phyloP scores from a whole-genome alignment of 2,329 filamentous ascomycete species.

The Hymenoscyphus salicellus region DNA sequence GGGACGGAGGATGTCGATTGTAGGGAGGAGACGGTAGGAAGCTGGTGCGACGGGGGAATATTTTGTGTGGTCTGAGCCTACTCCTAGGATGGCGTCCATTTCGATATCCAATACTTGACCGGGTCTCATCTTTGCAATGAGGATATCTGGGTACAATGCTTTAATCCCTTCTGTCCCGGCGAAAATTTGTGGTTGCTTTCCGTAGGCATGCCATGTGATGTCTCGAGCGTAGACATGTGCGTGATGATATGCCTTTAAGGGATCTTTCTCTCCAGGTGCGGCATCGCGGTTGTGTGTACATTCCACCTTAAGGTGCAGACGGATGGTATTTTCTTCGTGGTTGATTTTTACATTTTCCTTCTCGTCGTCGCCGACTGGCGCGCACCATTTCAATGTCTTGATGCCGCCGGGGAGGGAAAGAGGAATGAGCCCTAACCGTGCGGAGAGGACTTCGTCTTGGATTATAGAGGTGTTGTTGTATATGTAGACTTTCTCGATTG shows the following conservation, averaged over 20 bases:
- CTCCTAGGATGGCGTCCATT: conserved; percentile 92
- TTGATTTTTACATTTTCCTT: conserved; percentile 53
- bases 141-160: conserved; percentile 84
- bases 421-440: conserved; percentile 85
- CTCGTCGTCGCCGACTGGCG: conserved; percentile 65
- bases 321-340: conserved; percentile 80
- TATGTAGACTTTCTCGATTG: conserved; percentile 90
- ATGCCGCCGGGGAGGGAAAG: conserved; percentile 76
- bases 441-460: conserved; percentile 92
- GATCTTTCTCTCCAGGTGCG: conserved; percentile 70
- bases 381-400: conserved; percentile 75
- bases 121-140: conserved; percentile 90
- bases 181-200: conserved; percentile 69
- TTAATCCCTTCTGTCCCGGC: conserved; percentile 64
- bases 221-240: conserved; percentile 79
- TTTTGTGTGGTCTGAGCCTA: conserved; percentile 92
- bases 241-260: conserved; percentile 78
- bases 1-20: conserved; percentile 77
- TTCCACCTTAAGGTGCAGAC: conserved; percentile 70
- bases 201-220: conserved; percentile 73
- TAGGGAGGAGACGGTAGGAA: conserved; percentile 84
- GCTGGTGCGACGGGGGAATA: conserved; percentile 96
- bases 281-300: conserved; percentile 79
- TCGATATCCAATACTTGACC: conserved; percentile 82
- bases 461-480: conserved; percentile 97